Conservation (phyloP, 1,139 yeast species). For the Pichia sp. region DNA sequence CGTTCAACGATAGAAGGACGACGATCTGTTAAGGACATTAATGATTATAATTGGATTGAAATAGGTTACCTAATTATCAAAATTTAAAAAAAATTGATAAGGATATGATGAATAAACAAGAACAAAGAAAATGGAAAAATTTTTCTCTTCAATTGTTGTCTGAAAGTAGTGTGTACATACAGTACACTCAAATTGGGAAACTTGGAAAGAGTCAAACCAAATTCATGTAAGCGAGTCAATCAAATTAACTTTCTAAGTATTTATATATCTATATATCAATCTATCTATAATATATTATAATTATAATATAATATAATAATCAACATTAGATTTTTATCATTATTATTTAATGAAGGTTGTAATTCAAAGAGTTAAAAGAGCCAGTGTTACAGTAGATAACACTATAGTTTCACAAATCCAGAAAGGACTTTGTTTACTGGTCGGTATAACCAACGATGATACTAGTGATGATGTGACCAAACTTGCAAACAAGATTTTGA, state of each 20-base stretch:
- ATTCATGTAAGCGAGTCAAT: too few species aligned
- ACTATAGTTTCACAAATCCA: conserved; percentile 63
- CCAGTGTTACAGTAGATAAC: conserved; percentile 78
- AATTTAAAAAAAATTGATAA: too few species aligned
- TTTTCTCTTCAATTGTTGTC: not conserved
- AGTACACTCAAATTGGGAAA: too few species aligned
- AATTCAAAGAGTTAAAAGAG: conserved; percentile 78
- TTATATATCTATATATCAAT: too few species aligned
- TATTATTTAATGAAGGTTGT: conserved; percentile 88
- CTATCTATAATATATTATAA: too few species aligned
- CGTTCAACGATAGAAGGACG: conserved; percentile 71
- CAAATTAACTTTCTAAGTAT: too few species aligned
- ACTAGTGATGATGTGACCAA: conserved; percentile 64
- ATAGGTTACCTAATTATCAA: too few species aligned
- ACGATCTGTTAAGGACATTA: conserved; percentile 63
- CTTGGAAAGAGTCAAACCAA: too few species aligned
- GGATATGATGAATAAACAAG: too few species aligned
- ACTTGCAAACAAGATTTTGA: conserved; percentile 60
- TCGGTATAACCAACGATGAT: conserved; percentile 78
- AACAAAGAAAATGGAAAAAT: not conserved
- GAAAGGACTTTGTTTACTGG: conserved; percentile 71
- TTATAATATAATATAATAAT: too few species aligned
- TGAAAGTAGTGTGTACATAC: too few species aligned
- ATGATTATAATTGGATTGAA: conserved; percentile 42
- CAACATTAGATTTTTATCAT: too few species aligned